phyloP scores from a whole-genome alignment of 257 asterid genomes.

The Fraxinus anomala region DNA sequence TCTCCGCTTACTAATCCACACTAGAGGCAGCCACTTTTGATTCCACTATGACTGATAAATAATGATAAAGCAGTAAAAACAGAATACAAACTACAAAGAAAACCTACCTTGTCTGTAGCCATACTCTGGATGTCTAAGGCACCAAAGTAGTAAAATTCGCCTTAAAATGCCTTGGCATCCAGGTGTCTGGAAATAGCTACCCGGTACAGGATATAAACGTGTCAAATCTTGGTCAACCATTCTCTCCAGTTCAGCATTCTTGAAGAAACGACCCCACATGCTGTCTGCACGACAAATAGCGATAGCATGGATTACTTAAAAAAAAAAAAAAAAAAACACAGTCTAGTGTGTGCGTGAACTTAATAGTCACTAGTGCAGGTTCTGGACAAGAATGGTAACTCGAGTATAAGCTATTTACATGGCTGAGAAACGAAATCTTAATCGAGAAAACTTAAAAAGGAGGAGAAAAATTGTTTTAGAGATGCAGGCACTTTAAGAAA shows the following conservation, averaged over 20 bases:
- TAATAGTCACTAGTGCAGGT: background rate
- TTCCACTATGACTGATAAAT: background rate
- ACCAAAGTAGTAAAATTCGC: conserved; percentile 86
- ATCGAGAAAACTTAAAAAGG: background rate
- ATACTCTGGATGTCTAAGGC: conserved; percentile 78
- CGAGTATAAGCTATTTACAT: background rate
- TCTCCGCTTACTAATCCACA: background rate
- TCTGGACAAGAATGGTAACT: background rate
- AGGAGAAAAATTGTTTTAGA: background rate
- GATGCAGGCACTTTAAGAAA: background rate
- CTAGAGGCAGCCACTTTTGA: background rate
- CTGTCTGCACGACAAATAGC: conserved; percentile 56
- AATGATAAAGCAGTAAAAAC: conserved; percentile 2
- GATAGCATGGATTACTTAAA: background rate
- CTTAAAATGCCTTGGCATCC: conserved; percentile 89
- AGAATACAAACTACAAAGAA: conserved; percentile 13
- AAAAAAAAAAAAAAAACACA: too few relatives aligned
- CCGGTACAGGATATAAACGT: conserved; percentile 92
- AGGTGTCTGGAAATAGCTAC: conserved; percentile 89
- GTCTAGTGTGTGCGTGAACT: background rate
- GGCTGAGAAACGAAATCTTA: background rate
- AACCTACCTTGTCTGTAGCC: conserved; percentile 88
- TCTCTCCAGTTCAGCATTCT: conserved; percentile 90
- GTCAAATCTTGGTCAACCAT: conserved; percentile 98
- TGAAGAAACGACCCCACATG: conserved; percentile 97